Conservation (phyloP, 2,329 filamentous ascomycete species). For the Arthrinium phaeospermum region DNA sequence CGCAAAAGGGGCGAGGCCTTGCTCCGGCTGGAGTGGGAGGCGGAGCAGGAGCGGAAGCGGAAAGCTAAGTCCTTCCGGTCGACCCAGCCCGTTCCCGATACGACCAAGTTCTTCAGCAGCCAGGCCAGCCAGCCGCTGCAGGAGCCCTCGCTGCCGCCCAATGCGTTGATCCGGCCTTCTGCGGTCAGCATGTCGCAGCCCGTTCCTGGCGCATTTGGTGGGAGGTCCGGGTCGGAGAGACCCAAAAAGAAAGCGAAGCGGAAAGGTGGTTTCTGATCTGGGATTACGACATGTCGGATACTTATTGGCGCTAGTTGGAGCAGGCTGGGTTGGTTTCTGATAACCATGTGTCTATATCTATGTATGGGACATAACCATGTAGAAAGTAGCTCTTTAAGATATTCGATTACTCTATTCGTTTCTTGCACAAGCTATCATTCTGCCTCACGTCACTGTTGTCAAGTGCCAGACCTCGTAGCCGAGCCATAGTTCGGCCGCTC, state of each 20-base stretch:
- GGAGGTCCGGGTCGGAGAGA: conserved; percentile 26
- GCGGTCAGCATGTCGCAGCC: conserved; percentile 40
- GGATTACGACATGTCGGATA: not conserved
- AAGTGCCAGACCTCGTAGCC: too few relatives aligned
- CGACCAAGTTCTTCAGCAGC: conserved; percentile 26
- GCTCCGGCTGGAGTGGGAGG: conserved; percentile 32
- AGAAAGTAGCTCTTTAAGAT: not conserved
- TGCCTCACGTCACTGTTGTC: not conserved
- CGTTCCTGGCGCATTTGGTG: conserved; percentile 36
- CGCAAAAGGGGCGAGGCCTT: conserved; percentile 38
- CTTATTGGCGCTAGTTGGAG: not conserved
- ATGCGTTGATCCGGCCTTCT: not conserved
- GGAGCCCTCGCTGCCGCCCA: conserved; percentile 24
- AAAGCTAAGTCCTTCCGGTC: conserved; percentile 34
- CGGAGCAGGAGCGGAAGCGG: conserved; percentile 31
- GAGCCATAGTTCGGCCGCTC: not conserved
- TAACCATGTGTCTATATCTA: not conserved
- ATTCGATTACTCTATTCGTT: too few relatives aligned
- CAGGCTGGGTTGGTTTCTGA: not conserved
- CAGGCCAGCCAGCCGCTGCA: conserved; percentile 30
- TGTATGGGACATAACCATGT: not conserved
- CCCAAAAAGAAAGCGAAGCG: conserved; percentile 39
- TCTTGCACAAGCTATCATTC: not conserved
- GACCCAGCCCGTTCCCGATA: conserved; percentile 24
- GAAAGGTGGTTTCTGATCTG: conserved; percentile 37